Percentiles rank a stretch among this genome's conserved stretches.
Conservation (phyloP, 441 rosid species). For the Corymbia citriodora region DNA sequence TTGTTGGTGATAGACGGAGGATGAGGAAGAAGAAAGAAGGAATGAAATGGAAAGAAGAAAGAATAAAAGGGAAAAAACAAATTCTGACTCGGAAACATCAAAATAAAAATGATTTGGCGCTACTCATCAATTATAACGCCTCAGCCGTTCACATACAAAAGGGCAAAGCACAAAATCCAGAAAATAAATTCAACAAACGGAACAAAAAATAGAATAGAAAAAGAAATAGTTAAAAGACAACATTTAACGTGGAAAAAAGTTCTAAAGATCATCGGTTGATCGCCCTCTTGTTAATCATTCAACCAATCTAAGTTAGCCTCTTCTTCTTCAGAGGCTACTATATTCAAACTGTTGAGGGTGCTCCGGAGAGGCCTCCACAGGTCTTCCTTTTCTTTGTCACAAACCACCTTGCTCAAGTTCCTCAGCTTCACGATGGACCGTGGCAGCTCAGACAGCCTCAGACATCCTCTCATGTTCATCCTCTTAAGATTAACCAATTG, state of each 20-base stretch:
- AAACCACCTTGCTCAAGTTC: constrained; percentile 26
- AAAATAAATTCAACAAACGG: not conserved
- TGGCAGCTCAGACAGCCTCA: constrained; percentile 18
- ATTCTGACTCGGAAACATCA: not conserved
- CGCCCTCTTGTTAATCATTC: not conserved
- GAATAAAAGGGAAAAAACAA: too few species aligned
- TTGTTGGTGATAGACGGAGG: not conserved
- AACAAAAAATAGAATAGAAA: fast-evolving
- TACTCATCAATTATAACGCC: constrained; percentile 22
- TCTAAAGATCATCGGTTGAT: not conserved
- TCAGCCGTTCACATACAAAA: not conserved
- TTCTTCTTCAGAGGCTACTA: constrained; percentile 24
- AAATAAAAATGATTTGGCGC: not conserved
- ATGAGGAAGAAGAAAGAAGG: too few species aligned
- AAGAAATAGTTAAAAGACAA: too few species aligned
- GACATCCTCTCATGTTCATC: constrained; percentile 40
- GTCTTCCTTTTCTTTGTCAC: constrained; percentile 33
- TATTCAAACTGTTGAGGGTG: constrained; percentile 10
- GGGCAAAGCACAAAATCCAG: not conserved
- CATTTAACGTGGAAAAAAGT: too few species aligned
- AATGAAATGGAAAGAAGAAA: too few species aligned
- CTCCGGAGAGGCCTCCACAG: constrained; percentile 21
- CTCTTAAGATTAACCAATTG: constrained; percentile 27
- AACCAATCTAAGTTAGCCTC: constrained; percentile 28
- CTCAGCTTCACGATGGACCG: constrained; percentile 25